Evolutionary conservation across 1,284 basidiomycete genomes (phyloP).

Genomic region (Cutaneotrichosporon cyanovorans): DNA sequence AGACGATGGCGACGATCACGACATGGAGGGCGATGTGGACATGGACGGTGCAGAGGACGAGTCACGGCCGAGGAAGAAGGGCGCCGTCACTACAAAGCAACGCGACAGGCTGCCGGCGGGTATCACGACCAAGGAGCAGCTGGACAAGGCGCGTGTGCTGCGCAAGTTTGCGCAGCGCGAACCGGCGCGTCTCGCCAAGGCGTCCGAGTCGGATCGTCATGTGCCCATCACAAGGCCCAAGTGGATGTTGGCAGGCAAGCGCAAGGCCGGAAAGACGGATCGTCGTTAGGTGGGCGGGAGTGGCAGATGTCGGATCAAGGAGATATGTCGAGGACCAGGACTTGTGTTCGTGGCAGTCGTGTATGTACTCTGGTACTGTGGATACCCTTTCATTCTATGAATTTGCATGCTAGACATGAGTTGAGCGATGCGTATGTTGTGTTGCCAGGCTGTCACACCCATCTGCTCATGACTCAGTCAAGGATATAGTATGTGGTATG

Average conservation of each 20-base stretch:
- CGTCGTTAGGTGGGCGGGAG: slow-evolving; percentile 53
- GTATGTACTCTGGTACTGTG: too few relatives aligned
- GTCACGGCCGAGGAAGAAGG: slow-evolving; percentile 1
- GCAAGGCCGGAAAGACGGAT: slow-evolving; percentile 77
- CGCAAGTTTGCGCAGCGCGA: slow-evolving; percentile 75
- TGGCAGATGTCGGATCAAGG: too few relatives aligned
- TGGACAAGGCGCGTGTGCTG: slow-evolving; percentile 65
- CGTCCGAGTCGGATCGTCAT: slow-evolving; percentile 75
- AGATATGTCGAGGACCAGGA: too few relatives aligned
- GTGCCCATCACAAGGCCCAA: slow-evolving; percentile 45
- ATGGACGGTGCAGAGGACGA: slow-evolving; percentile 7
- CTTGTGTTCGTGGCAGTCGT: too few relatives aligned
- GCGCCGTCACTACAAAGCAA: slow-evolving; percentile 1
- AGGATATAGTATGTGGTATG: too few relatives aligned
- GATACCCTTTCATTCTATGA: too few relatives aligned
- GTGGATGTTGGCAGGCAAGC: slow-evolving; percentile 72
- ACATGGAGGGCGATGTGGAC: slow-evolving; percentile 8
- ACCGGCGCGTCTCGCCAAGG: slow-evolving; percentile 78
- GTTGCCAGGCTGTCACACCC: too few relatives aligned
- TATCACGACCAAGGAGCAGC: slow-evolving; percentile 71
- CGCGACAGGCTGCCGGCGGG: slow-evolving; percentile 52
- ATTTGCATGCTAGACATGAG: too few relatives aligned
- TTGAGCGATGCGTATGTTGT: too few relatives aligned
- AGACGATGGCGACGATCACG: slow-evolving; percentile 7
- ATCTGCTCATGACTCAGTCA: too few relatives aligned